Percentiles rank a stretch among this genome's conserved stretches.
Evolutionary conservation across 1,284 basidiomycete species (phyloP).

Genomic region (Melampsora larici-populina): DNA sequence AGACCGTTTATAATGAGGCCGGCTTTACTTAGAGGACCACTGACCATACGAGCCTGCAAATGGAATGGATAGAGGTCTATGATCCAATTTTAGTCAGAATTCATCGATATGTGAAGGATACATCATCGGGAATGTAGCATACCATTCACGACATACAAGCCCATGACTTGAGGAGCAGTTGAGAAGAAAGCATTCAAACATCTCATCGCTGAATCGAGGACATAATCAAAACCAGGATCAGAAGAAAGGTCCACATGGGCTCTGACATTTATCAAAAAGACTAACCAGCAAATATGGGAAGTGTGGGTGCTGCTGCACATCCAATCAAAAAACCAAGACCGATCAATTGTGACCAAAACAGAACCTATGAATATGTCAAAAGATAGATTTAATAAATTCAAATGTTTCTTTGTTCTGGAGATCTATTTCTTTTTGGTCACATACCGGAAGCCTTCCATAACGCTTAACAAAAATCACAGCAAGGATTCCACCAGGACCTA

Average conservation of each 20-base stretch:
- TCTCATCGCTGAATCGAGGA: conserved; percentile 60
- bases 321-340: conserved; percentile 60
- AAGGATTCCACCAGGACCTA: conserved; percentile 65
- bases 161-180: conserved; percentile 56
- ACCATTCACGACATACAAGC: conserved; percentile 9
- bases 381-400: conserved; percentile 45
- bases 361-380: conserved; percentile 45
- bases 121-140: conserved; percentile 61
- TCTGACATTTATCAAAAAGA: background rate
- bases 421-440: conserved; percentile 64
- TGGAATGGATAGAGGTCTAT: conserved; percentile 70
- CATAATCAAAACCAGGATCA: background rate
- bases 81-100: background rate
- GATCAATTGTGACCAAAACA: no score
- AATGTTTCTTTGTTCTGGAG: background rate
- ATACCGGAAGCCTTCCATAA: conserved; percentile 62
- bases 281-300: conserved; percentile 54
- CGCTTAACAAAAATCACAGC: conserved; percentile 63
- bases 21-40: conserved; percentile 53
- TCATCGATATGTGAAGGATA: conserved; percentile 57
- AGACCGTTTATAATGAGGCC: background rate
- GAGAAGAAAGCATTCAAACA: conserved; percentile 69
- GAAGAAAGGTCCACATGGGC: background rate
- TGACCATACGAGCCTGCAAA: conserved; percentile 70
- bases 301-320: conserved; percentile 61